Base-by-base conservation (phyloP, 2,329 filamentous ascomycete genomes). In the Thielaviopsis musarum region DNA sequence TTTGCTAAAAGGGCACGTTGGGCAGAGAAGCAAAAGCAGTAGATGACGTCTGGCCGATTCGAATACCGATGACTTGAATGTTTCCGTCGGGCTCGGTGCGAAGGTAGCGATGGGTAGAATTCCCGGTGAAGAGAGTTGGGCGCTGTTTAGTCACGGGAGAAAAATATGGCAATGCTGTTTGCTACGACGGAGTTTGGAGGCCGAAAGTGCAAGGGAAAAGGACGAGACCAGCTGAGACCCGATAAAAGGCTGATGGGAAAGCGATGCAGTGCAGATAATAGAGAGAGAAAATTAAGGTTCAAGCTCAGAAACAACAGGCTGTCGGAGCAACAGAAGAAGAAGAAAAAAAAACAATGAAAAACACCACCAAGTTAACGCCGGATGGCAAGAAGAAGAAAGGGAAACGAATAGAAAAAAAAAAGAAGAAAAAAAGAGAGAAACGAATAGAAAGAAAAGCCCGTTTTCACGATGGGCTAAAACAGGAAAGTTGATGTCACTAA, bases 401-500 rank as follows among this genome's bases (percentile, higher is more conserved):
- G 6, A 49, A 10, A 19, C 2, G 2, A 49, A 49, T 19, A 19
- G 7, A n/a, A 48, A n/a, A 48, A 48, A 48, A 48, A 19, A n/a
- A 48, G 7, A 17, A 12, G 19, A 19, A 6, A n/a, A 17, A 19
- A 17, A 48, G 19, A 19, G 5, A 48, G n/a, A 19, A 19, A 19
- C 2, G 4, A 9, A 12, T 3, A 19, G 4, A 48, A 48, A 48
- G 17, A 48, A 48, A 48, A 17, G 7, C 26, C 22, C 24, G 52
- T 54, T 30, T 54, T 30, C 53, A 55, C 28, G 53, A 30, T 55
- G 24, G 28, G 12, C n/a, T 17, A n/a, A 24, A 55, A 38, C 5
- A 52, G 45, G n/a, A 34, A 34, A 21, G 45, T 57, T 57, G 56
- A 57, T 57, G 56, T 57, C 56, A 57, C 56, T 57, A 21, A 10